These are phyloP conservation scores for Trypanosoma grayi DNA, from an alignment of 208 protist genomes.

Conservation along the genomic window DNA sequence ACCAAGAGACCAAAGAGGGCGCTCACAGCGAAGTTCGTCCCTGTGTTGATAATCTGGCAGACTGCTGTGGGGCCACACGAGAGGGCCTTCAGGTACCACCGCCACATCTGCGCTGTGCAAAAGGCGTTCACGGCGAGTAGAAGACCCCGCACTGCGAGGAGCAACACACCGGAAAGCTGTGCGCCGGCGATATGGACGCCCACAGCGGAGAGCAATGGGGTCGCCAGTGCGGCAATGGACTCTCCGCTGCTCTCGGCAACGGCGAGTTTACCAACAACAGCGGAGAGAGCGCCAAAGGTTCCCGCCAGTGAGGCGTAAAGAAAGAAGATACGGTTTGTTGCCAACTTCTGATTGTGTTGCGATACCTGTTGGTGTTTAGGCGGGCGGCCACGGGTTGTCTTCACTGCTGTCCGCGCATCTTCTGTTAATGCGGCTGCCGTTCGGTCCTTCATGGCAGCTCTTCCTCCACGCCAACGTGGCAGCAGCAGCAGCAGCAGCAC, in stretches of 20 bases:
- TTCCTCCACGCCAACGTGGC: neutral
- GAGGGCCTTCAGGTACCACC: constrained; percentile 80
- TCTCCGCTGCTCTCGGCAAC: constrained; percentile 30
- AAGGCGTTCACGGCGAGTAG: constrained; percentile 57
- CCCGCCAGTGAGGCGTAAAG: constrained; percentile 69
- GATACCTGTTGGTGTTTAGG: no score
- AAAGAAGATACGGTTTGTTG: constrained; percentile 37
- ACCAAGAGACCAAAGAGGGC: constrained; percentile 67
- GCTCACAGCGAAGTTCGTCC: constrained; percentile 79
- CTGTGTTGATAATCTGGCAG: constrained; percentile 82
- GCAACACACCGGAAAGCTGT: constrained; percentile 3
- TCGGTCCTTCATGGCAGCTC: neutral
- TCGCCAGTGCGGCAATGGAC: neutral
- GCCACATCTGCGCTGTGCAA: constrained; percentile 84
- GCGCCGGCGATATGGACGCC: neutral
- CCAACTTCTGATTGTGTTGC: neutral
- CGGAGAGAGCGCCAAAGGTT: constrained; percentile 61
- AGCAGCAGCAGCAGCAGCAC: no score
- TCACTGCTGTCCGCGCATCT: neutral
- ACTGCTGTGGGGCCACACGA: constrained; percentile 78
- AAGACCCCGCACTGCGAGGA: constrained; percentile 39
- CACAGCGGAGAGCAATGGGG: neutral
- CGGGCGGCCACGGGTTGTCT: no score
- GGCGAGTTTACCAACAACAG: constrained; percentile 71
- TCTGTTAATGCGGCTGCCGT: neutral